These are phyloP conservation scores for Kuraishia borneana DNA, from an alignment of 805 yeast genomes.

Conservation along the genomic window DNA sequence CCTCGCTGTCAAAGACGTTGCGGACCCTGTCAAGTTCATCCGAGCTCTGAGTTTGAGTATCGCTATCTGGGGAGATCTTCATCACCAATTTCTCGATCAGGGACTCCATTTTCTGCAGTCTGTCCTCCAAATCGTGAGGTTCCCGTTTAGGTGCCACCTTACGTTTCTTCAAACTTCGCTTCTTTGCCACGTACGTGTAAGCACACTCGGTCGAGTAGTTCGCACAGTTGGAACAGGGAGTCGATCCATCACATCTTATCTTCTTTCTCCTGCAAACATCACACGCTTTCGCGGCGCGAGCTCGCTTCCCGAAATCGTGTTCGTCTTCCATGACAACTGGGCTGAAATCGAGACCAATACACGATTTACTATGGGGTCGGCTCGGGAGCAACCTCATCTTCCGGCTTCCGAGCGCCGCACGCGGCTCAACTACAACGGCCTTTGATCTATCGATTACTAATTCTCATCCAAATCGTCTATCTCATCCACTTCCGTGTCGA, in stretches of 20 bases:
- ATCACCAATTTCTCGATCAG: slow-evolving; percentile 17
- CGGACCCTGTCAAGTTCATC: slow-evolving; percentile 4
- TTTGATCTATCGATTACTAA: no score
- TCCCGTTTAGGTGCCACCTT: neutral
- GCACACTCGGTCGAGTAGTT: slow-evolving; percentile 22
- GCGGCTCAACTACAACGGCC: no score
- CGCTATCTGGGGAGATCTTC: slow-evolving; percentile 5
- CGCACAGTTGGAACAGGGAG: slow-evolving; percentile 30
- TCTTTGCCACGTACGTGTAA: slow-evolving; percentile 21
- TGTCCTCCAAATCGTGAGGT: slow-evolving; percentile 10
- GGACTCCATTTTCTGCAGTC: slow-evolving; percentile 22
- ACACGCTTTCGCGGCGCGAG: slow-evolving; percentile 34
- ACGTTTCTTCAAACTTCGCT: slow-evolving; percentile 6
- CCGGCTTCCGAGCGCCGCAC: no score
- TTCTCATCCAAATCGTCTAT: neutral
- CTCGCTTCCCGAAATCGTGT: neutral
- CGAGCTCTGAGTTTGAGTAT: neutral
- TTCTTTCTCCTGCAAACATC: slow-evolving; percentile 36
- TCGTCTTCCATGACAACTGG: no score
- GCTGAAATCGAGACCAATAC: no score
- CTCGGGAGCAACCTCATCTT: no score
- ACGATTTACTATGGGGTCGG: no score
- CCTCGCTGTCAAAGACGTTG: slow-evolving; percentile 12
- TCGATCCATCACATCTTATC: slow-evolving; percentile 37
- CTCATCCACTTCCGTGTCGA: slow-evolving; percentile 1